Conservation (phyloP, 805 yeast genomes). For the Myxozyma kluyveri region DNA sequence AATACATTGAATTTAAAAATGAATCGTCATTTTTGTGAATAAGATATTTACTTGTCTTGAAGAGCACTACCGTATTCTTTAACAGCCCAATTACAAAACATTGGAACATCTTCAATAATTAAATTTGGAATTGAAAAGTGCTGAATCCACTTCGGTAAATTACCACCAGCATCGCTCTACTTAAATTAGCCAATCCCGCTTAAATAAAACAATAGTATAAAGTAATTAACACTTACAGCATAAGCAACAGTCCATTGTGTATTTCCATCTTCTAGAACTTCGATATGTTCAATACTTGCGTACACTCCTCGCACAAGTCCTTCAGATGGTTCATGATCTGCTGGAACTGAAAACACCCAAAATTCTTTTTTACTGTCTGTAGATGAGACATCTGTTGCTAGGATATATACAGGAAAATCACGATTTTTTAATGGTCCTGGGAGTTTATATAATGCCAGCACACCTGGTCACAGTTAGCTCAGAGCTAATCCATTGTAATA, state of each 20-base stretch:
- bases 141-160: conserved; percentile 42
- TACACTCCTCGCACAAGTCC: conserved; percentile 36
- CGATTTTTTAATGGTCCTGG: conserved; percentile 39
- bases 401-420: conserved; percentile 41
- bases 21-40: not conserved
- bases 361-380: conserved; percentile 33
- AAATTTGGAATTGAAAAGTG: conserved; percentile 35
- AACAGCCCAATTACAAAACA: conserved; percentile 36
- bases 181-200: not conserved
- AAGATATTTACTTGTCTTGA: not conserved
- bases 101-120: conserved; percentile 41
- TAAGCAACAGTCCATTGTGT: conserved; percentile 44
- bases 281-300: conserved; percentile 40
- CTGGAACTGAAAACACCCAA: conserved; percentile 40
- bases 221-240: conserved; percentile 28
- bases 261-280: conserved; percentile 25
- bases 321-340: conserved; percentile 28
- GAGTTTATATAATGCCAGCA: conserved; percentile 35
- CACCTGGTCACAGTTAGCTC: not conserved
- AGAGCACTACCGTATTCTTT: conserved; percentile 17
- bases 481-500: not conserved
- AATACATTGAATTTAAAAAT: not conserved
- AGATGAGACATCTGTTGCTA: conserved; percentile 8
- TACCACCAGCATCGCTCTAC: conserved; percentile 42
- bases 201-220: not conserved